Conservation (phyloP, 495 filamentous ascomycete genomes). For the Pyrenula massariospora region DNA sequence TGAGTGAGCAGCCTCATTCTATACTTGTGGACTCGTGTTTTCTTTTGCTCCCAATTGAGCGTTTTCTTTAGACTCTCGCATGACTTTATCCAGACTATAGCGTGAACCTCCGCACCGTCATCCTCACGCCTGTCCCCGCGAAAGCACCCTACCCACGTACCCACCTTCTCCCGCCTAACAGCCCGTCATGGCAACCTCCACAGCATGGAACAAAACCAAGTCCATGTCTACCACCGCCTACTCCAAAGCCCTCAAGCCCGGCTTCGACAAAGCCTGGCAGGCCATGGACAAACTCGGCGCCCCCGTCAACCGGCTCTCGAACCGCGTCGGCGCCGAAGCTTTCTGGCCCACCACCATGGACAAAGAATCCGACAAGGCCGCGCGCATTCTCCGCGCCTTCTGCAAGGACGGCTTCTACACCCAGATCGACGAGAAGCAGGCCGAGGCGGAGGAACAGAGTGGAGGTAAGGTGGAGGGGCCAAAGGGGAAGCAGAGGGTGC, state of each 20-base stretch:
- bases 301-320: conserved; percentile 64
- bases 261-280: conserved; percentile 43
- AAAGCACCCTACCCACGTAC: too few relatives aligned
- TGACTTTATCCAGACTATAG: too few relatives aligned
- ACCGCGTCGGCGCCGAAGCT: conserved; percentile 63
- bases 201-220: conserved; percentile 27
- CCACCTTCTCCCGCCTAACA: too few relatives aligned
- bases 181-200: not conserved
- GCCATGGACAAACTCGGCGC: conserved; percentile 43
- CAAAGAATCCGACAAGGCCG: conserved; percentile 73
- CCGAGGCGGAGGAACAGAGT: conserved; percentile 19
- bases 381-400: conserved; percentile 67
- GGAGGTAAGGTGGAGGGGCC: conserved; percentile 38
- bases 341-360: conserved; percentile 76
- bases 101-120: too few relatives aligned
- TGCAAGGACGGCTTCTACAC: conserved; percentile 62
- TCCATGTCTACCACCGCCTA: conserved; percentile 5
- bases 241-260: conserved; percentile 28
- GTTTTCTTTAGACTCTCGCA: too few relatives aligned
- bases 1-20: too few relatives aligned
- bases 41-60: not conserved
- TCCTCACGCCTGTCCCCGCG: too few relatives aligned
- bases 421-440: conserved; percentile 9
- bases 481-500: conserved; percentile 52
- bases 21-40: too few relatives aligned